Evolutionary conservation across 2,329 filamentous ascomycete species (phyloP), one percentile per base, ranked within the genome.

Genomic region (Fusarium cicatricum): DNA sequence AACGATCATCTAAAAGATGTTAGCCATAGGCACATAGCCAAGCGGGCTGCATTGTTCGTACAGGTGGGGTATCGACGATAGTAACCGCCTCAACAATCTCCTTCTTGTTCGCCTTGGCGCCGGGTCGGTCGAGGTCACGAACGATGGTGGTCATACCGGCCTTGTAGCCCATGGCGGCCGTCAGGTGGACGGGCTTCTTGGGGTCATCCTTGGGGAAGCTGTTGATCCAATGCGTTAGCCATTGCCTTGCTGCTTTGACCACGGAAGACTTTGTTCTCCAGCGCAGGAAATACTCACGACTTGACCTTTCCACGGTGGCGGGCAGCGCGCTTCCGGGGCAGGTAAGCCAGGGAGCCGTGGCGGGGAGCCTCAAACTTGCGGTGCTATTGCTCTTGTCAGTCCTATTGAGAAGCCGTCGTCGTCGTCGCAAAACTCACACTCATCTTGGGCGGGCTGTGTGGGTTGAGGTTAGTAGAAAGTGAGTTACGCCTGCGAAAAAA

Each of bases 131-230:
- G 81, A 98, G 88, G 82, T 97, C 94, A 83, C 95, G 94, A 80
- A 99, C 95, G 82, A 98, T 95, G 75, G 95, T 99, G 81, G 92
- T 97, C 95, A 99, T 99, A 81, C 95, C 95, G 79, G 95, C 95
- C 92, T 99, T 99, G 90, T 99, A 99, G 80, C 95, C 95, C 89
- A 98, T 93, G 76, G 92, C 83, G 76, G 95, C 95, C 67, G 95
- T 99, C 75, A 99, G 88, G 87, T 99, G 95, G 80, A 97, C 92
- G 75, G 93, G 91, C 90, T 98, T 96, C 91, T 98, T 98, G 77
- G 92, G 85, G 87, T 99, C 93, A 91, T 99, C 95, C 90, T 98
- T 98, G 78, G 95, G 95, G 89, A 99, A 99, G 82, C 92, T 96
- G 76, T 72, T 72, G 58, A 59, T 52, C 26, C 48, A 64, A 68